Evolutionary conservation across 768 basidiomycete genomes (phyloP), one percentile per base, ranked within the genome.

Genomic region (Pulveroboletus sp.): DNA sequence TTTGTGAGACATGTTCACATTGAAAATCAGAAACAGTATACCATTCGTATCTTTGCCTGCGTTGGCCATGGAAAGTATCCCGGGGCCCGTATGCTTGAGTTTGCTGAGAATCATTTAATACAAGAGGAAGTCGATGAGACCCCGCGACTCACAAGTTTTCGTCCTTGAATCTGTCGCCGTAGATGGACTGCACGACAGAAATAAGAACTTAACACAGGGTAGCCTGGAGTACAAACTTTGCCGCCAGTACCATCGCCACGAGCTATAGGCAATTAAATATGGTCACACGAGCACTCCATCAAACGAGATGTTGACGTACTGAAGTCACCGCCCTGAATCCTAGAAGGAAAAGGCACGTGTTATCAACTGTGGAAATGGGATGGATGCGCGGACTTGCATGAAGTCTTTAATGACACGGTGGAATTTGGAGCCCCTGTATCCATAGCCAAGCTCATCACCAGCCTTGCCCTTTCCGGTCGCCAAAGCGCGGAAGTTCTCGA

Each of bases 251-350:
- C 92, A 53, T 94, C 90, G 47, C 89, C 88, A 33, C 77, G 76
- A 47, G 90, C 89, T 91, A 48, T 40, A 32, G 25, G 35, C n/a
- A 37, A 43, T n/a, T n/a, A 23, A 16, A 43, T 38, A 57, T 40
- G 29, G 34, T 65, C 21, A 50, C 56, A 23, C 43, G 50, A 42
- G 59, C 49, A 36, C 56, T 53, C 4, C 45, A 37, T 58, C 51
- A 42, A 29, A 34, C 34, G 10, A 44, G 51, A 29, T 17, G 11
- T 49, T 14, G 19, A 80, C 88, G 60, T 68, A 88, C 90, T 97
- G 72, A 97, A 99, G 74, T 97, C 95, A 72, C 95, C 95, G 62
- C 94, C 94, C 73, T 97, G 94, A 59, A 95, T 93, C 90, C 90
- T 90, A 52, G 31, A 23, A 17, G n/a, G 8, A 57, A 50, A 27